Percentiles rank a stretch among this genome's conserved stretches.
Conservation (phyloP, 164 flowering plant species). For the Dillenia turbinata region DNA sequence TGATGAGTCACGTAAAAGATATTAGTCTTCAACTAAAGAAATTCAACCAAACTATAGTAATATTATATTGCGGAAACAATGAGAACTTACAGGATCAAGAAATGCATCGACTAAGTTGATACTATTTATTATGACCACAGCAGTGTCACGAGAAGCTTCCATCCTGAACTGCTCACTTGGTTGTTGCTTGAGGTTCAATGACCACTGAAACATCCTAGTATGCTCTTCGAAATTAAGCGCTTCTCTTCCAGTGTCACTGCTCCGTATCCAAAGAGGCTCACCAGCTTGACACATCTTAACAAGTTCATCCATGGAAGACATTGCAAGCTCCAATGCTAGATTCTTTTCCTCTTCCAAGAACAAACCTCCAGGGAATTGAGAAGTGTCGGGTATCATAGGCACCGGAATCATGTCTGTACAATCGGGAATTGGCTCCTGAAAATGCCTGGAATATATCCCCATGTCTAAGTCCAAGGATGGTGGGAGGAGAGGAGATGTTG, state of each 20-base stretch:
- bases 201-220: constrained; percentile 64
- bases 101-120: constrained; percentile 79
- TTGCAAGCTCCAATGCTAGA: constrained; percentile 70
- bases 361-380: constrained; percentile 22
- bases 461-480: constrained; percentile 79
- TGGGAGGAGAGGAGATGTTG: constrained; percentile 30
- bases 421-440: constrained; percentile 35
- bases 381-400: constrained; percentile 31
- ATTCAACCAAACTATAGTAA: too few species aligned
- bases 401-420: constrained; percentile 35
- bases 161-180: constrained; percentile 33
- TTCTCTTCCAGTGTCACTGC: constrained; percentile 31
- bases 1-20: too few species aligned
- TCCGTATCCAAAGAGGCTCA: constrained; percentile 71
- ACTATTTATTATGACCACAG: constrained; percentile 86
- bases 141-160: constrained; percentile 65
- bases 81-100: constrained; percentile 72
- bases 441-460: constrained; percentile 57
- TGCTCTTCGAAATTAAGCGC: constrained; percentile 72
- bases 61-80: neutral
- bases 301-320: constrained; percentile 56
- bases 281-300: constrained; percentile 52
- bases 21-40: too few species aligned
- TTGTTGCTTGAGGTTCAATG: constrained; percentile 34
- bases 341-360: constrained; percentile 69